Percentiles rank a stretch among this genome's conserved stretches.
phyloP scores from a whole-genome alignment of 2,329 filamentous ascomycete species.

The Chaetomium olivaceum region DNA sequence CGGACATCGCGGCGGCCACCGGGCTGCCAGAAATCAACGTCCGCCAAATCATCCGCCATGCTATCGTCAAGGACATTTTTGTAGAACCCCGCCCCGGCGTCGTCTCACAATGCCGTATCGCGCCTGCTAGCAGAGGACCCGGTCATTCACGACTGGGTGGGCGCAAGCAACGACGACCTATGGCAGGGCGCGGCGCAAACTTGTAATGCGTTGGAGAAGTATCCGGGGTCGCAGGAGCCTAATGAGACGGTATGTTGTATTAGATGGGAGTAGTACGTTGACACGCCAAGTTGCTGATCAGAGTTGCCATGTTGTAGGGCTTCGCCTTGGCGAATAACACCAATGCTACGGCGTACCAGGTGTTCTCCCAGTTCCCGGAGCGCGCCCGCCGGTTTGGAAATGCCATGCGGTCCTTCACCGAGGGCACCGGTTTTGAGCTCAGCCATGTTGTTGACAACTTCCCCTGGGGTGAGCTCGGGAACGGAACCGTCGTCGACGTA shows the following conservation, averaged over 20 bases:
- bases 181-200: neutral
- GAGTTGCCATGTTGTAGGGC: neutral
- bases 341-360: neutral
- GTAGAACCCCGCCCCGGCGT: neutral
- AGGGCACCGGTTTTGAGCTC: neutral
- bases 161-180: neutral
- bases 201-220: neutral
- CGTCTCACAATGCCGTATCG: neutral
- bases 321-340: neutral
- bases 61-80: neutral
- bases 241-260: neutral
- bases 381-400: neutral
- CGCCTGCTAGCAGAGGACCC: neutral
- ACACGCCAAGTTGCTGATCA: neutral
- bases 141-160: neutral
- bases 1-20: neutral
- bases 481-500: neutral
- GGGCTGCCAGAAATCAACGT: neutral
- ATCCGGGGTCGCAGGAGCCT: neutral
- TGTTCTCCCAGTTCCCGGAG: neutral
- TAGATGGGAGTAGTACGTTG: neutral
- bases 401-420: neutral
- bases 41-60: constrained; percentile 1
- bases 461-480: neutral
- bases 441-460: neutral